phyloP scores from a whole-genome alignment of 164 flowering plant species.

The Pachysandra terminalis region DNA sequence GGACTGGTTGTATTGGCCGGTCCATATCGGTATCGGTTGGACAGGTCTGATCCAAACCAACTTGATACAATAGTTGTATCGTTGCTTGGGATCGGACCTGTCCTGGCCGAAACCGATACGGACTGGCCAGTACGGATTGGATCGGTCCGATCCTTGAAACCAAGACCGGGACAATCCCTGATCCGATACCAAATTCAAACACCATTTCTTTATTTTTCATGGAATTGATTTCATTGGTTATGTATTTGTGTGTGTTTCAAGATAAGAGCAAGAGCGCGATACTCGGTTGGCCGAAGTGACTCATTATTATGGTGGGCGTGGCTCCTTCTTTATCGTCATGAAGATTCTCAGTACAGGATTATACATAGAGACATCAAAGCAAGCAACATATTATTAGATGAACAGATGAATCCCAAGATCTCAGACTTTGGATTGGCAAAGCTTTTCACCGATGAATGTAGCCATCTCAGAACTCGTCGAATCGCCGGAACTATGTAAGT shows the following conservation, averaged over 20 bases:
- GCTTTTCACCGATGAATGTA: conserved; percentile 11
- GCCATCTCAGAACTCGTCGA: neutral
- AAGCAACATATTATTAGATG: conserved; percentile 9
- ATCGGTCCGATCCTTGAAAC: too few species aligned
- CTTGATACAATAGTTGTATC: too few species aligned
- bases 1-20: too few species aligned
- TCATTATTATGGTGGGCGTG: conserved; percentile 12
- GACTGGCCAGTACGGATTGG: too few species aligned
- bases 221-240: too few species aligned
- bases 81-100: too few species aligned
- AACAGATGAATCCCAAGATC: conserved; percentile 16
- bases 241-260: neutral
- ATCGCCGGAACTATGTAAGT: conserved; percentile 6
- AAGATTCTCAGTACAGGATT: conserved; percentile 12
- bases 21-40: too few species aligned
- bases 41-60: too few species aligned
- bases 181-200: too few species aligned
- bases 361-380: conserved; percentile 12
- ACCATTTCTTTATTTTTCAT: too few species aligned
- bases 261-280: conserved; percentile 13
- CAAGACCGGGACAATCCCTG: too few species aligned
- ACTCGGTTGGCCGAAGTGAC: conserved; percentile 16
- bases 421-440: conserved; percentile 24
- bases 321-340: conserved; percentile 15
- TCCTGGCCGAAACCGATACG: too few species aligned